Base-by-base conservation (phyloP, 2,329 filamentous ascomycete species). In the Aspergillus intermedius region DNA sequence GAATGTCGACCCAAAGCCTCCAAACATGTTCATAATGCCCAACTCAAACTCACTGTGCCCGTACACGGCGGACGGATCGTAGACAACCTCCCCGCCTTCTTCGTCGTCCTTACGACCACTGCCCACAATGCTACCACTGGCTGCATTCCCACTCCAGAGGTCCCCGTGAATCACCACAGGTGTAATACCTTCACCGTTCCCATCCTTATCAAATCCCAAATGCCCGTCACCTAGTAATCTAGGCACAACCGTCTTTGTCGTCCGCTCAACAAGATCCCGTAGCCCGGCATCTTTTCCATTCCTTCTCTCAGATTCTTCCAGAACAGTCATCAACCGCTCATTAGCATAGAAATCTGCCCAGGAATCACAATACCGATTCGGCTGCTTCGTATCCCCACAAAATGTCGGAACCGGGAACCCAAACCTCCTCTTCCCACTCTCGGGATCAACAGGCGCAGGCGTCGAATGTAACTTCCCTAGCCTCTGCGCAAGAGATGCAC, bases 1-100 rank as follows among this genome's bases (percentile, higher is more conserved):
- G 60, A 95, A 95, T 1, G 62, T 67, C 0, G 67, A 60, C 0
- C 83, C 83, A 67, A 94, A 95, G 0, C 91, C 91, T 0, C 91
- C 91, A 77, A 96, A 97, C 90, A 96, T 95, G 45, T 79, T 81
- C 90, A 96, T 96, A 56, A 95, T 95, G 0, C 91, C 91, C 46
- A 95, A 73, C 57, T 96, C 91, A 67, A 85, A 96, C 73, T 97
- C 91, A 1, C 79, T 86, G 65, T 96, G 91, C 1, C 85, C 88
- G 62, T 94, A 96, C 54, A 86, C 87, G 39, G 82, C 79, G 2
- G 85, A 86, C 0, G 90, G 83, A 63, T 96, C 91, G 62, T 83
- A 96, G 1, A 95, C 81, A 1, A 95, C 81, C 55, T 90, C 84
- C 56, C 91, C 87, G 0, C 76, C 70, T 1, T 73, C 76, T 0